Base-by-base conservation (phyloP, 2,329 filamentous ascomycete species). In the Leptoxyphium fumago region DNA sequence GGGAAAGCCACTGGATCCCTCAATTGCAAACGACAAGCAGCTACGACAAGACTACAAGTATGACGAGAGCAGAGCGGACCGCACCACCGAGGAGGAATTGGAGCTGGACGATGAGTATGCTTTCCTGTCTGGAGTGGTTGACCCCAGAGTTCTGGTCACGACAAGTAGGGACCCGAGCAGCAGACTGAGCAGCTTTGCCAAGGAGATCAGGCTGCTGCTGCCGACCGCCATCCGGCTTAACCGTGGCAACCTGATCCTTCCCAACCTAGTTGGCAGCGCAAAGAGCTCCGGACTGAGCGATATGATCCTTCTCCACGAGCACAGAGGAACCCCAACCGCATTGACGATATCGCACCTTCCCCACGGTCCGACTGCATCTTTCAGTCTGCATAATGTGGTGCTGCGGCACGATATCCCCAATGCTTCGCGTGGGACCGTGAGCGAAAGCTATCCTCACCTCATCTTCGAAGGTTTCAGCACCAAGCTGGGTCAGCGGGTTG, bases 381-480 rank as follows among this genome's bases (percentile, higher is more conserved):
- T 94, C 64, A 87, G 81, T 5, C 70, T 95, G 14, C 85, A 94
- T 62, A 96, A 98, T 52, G 89, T 96, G 2, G 82, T 95, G 9
- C 70, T 98, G 42, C 79, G 91, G 39, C 84, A 88, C 47, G 91
- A 98, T 60, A 94, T 98, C 15, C 89, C 91, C 1, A 87, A 91
- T 50, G 78, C 82, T 38, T 77, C 86, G 8, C 76, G 84, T 46
- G 91, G 91, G 40, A 94, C 87, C 1, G 86, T 95, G 40, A 85
- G 79, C 48, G 91, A 98, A 65, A 82, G 79, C 32, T 98, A 95
- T 55, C 91, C 91, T 0, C 89, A 96, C 58, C 71, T 98, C 2
- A 84, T 98, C 49, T 96, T 98, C 55, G 91, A 98, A 57, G 87
- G 87, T 2, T 96, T 98, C 65, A 82, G 74, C 5, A 86, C 83